Base-by-base conservation (phyloP, 495 filamentous ascomycete genomes). In the Lasiosphaeriaceae sp. region DNA sequence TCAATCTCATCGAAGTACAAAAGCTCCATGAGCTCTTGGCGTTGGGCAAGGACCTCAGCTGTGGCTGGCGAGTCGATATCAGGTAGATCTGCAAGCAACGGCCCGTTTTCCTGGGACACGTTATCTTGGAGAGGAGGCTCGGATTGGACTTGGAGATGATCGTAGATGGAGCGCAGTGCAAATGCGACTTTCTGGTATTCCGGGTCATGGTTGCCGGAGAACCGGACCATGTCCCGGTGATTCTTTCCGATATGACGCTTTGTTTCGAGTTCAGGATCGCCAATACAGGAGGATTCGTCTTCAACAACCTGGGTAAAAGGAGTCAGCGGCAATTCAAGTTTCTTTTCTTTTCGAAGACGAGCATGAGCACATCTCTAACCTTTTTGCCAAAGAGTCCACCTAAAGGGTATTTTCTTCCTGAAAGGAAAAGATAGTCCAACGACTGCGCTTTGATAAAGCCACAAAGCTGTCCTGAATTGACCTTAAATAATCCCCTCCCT, bases 1-100 rank as follows among this genome's bases (percentile, higher is more conserved):
- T 74, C 64, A 35, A 73, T 73, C 50, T 66, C 66, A 3, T 59
- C 50, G 47, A 75, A 77, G 23, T 53, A 58, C 19, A 77, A 58
- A 0, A 65, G 68, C n/a, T 69, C 52, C n/a, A 73, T 52, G 11
- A 69, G 29, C 11, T 17, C 48, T 24, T 39, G 26, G 9, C 47
- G 47, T 19, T 16, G 5, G 16, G 16, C 22, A 26, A 26, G 5
- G 19, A 23, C 22, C 14, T 49, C 7, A 26, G 11, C 3, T 4
- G 47, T 17, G 20, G 22, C 47, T 49, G 16, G 31, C 31, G 31
- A 35, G 31, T 35, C 31, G 31, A 35, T 35, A 45, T 5, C 17
- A n/a, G 19, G 41, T 45, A 20, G 5, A 45, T 45, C n/a, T n/a
- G 41, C 41, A 12, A 12, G 31, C 12, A 35, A 35, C 31, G 31